Evolutionary conservation across 495 filamentous ascomycete species (phyloP).

Genomic region (Podospora australis): DNA sequence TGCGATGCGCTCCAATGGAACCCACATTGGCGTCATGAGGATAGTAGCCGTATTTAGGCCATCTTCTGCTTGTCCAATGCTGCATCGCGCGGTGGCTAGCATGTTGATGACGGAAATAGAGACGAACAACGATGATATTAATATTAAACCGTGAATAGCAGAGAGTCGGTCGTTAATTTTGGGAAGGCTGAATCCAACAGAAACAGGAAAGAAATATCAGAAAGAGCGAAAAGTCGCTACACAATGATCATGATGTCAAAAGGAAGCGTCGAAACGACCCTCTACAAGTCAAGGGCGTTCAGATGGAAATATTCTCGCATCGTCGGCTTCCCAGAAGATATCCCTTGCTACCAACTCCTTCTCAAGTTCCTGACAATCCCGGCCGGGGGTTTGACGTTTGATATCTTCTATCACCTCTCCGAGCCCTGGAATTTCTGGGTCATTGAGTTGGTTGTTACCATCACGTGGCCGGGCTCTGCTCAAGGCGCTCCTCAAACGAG

Average conservation of each 20-base stretch:
- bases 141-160: not conserved
- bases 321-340: not conserved
- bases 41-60: too few relatives aligned
- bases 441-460: not conserved
- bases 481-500: not conserved
- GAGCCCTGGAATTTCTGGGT: not conserved
- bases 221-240: too few relatives aligned
- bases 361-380: too few relatives aligned
- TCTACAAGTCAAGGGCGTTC: not conserved
- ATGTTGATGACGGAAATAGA: too few relatives aligned
- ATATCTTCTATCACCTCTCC: not conserved
- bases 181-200: too few relatives aligned
- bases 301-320: not conserved
- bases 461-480: not conserved
- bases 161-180: not conserved
- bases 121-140: too few relatives aligned
- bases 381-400: too few relatives aligned
- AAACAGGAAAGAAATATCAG: too few relatives aligned
- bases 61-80: too few relatives aligned
- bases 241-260: not conserved
- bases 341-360: not conserved
- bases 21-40: too few relatives aligned
- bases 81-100: too few relatives aligned
- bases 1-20: too few relatives aligned
- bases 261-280: not conserved